These are phyloP conservation scores for Vigna unguiculata DNA, from an alignment of 306 rosid species.

Conservation along the genomic window DNA sequence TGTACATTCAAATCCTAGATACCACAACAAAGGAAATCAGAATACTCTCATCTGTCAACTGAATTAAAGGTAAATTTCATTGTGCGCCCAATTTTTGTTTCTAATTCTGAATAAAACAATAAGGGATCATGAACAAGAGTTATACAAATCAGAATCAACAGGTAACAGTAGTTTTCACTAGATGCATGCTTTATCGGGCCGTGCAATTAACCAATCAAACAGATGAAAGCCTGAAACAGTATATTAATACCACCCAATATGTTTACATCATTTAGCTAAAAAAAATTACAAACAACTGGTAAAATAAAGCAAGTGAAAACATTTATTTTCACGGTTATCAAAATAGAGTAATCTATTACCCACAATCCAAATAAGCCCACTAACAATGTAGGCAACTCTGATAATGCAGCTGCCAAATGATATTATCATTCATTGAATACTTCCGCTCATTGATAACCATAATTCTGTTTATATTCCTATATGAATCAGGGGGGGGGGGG, in stretches of 20 bases:
- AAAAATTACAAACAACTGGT: too few relatives aligned
- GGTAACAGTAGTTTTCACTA: slow-evolving; percentile 3
- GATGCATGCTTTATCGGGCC: neutral
- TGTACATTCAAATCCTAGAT: neutral
- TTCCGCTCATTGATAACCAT: slow-evolving; percentile 37
- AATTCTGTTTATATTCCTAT: slow-evolving; percentile 53
- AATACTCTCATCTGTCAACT: neutral
- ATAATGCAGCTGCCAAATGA: slow-evolving; percentile 37
- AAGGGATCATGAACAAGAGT: slow-evolving; percentile 11
- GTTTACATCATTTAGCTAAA: neutral
- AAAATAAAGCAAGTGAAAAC: neutral
- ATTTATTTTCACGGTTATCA: slow-evolving; percentile 13
- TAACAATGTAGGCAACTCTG: neutral
- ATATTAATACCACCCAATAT: neutral
- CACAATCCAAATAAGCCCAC: neutral
- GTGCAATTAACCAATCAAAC: slow-evolving; percentile 22
- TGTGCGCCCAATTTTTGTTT: too few relatives aligned
- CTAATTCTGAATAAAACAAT: neutral
- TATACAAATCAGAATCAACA: neutral
- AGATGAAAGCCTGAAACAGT: neutral
- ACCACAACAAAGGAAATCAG: slow-evolving; percentile 21
- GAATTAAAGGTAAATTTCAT: too few relatives aligned
- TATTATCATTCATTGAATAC: slow-evolving; percentile 23
- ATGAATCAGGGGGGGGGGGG: slow-evolving; percentile 46
- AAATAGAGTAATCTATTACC: slow-evolving; percentile 12